A percentile compares a stretch with the other conserved stretches of the same genome.
phyloP scores from a whole-genome alignment of 192 early-diverging fungal genomes.

The Coemansia sp. region DNA sequence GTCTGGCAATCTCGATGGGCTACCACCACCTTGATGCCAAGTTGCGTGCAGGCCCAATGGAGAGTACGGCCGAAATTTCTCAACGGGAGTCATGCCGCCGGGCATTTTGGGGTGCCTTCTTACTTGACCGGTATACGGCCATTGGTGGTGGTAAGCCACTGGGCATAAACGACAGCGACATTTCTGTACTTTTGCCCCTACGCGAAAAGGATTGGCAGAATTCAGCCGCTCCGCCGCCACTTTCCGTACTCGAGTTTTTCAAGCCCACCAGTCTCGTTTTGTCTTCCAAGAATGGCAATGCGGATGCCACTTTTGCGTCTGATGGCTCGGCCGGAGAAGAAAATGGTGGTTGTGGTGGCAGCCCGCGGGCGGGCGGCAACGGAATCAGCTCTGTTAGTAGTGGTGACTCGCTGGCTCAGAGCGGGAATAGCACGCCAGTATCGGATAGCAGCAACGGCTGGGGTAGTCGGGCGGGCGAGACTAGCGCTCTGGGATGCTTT shows the following conservation, averaged over 20 bases:
- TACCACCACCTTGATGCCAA: constrained; percentile 54
- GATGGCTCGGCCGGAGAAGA: background rate
- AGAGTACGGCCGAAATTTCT: constrained; percentile 40
- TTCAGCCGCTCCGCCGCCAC: constrained; percentile 28
- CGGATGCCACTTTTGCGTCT: background rate
- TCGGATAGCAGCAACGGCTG: constrained; percentile 17
- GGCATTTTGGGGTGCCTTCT: constrained; percentile 54
- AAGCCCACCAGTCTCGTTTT: constrained; percentile 19
- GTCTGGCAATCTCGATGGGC: constrained; percentile 56
- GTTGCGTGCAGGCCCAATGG: constrained; percentile 44
- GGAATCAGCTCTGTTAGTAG: constrained; percentile 9
- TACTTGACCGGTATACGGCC: constrained; percentile 53
- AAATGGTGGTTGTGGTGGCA: background rate
- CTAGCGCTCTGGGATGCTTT: constrained; percentile 43
- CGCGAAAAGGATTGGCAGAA: constrained; percentile 48
- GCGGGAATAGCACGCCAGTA: constrained; percentile 23
- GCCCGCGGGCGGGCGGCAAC: constrained; percentile 9
- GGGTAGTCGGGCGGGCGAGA: constrained; percentile 30
- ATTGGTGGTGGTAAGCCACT: constrained; percentile 56
- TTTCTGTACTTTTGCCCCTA: constrained; percentile 46
- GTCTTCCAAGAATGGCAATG: constrained; percentile 2
- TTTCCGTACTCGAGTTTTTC: constrained; percentile 48
- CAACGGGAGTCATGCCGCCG: constrained; percentile 51
- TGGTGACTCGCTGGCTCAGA: constrained; percentile 27
- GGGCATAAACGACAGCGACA: constrained; percentile 56